Evolutionary conservation across 768 basidiomycete genomes (phyloP).

Genomic region (Rhodotorula taiwanensis): DNA sequence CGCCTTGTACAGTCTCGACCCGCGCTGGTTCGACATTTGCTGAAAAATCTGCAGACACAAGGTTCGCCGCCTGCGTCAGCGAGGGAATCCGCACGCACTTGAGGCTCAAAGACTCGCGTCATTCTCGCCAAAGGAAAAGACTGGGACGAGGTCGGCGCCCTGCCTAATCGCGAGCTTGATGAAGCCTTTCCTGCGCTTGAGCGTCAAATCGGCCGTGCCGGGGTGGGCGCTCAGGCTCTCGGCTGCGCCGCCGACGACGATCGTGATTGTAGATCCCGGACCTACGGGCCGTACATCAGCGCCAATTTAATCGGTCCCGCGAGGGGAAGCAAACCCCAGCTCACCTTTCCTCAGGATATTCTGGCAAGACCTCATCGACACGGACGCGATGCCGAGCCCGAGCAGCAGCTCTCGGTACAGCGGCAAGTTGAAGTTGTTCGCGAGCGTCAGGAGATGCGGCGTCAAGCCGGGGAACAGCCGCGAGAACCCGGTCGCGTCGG

Average conservation of each 20-base stretch:
- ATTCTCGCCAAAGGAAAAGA: constrained; percentile 98
- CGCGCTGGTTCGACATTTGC: constrained; percentile 92
- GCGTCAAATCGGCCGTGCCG: constrained; percentile 72
- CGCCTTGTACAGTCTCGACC: constrained; percentile 73
- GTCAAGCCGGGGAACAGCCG: constrained; percentile 78
- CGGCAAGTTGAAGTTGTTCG: constrained; percentile 83
- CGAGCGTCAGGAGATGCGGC: constrained; percentile 80
- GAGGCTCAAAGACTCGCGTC: constrained; percentile 65
- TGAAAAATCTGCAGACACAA: constrained; percentile 68
- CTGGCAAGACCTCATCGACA: constrained; percentile 80
- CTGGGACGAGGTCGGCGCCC: constrained; percentile 91
- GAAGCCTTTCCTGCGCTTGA: constrained; percentile 65
- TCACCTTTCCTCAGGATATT: constrained; percentile 67
- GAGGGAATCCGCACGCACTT: no score
- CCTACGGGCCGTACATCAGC: constrained; percentile 42
- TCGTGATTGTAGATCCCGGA: constrained; percentile 63
- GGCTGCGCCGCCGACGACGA: constrained; percentile 93
- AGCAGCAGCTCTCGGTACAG: constrained; percentile 75
- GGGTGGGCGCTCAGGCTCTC: constrained; percentile 90
- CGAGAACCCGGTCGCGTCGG: constrained; percentile 91
- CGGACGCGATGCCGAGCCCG: constrained; percentile 80
- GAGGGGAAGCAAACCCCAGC: constrained; percentile 38
- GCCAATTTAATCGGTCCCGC: no score
- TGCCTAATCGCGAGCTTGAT: constrained; percentile 89
- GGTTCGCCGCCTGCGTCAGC: no score